Evolutionary conservation across 2,329 filamentous ascomycete genomes (phyloP).

Genomic region (Xylariaceae sp.): DNA sequence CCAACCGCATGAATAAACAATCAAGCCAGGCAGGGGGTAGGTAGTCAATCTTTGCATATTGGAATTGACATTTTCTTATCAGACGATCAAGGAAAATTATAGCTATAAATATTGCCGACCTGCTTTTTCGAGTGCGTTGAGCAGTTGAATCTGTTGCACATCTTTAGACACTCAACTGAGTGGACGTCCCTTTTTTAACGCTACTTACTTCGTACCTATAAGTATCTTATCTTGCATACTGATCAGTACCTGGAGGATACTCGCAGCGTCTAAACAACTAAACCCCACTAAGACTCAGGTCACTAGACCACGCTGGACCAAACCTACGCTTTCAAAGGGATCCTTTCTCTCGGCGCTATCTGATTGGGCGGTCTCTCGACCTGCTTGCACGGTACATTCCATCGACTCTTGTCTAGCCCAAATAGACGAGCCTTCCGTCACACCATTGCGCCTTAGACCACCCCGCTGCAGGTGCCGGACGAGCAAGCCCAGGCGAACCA

Average conservation of each 20-base stretch:
- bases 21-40: background rate
- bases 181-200: background rate
- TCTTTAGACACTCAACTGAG: too few relatives aligned
- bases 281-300: constrained; percentile 5
- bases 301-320: constrained; percentile 9
- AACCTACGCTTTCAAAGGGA: constrained; percentile 7
- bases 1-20: constrained; percentile 26
- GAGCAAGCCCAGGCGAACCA: constrained; percentile 23
- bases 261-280: background rate
- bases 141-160: background rate
- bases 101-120: constrained; percentile 12
- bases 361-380: constrained; percentile 15
- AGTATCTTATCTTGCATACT: too few relatives aligned
- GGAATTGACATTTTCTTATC: background rate
- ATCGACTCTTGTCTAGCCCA: constrained; percentile 6
- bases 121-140: background rate
- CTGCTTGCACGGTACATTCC: constrained; percentile 7
- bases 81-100: background rate
- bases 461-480: constrained; percentile 22
- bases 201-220: background rate
- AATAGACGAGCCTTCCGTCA: constrained; percentile 5
- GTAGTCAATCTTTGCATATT: background rate
- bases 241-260: background rate
- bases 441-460: constrained; percentile 7
- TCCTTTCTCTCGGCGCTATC: background rate